Base-by-base conservation (phyloP, 208 protist species). In the Crithidia mellificae region DNA sequence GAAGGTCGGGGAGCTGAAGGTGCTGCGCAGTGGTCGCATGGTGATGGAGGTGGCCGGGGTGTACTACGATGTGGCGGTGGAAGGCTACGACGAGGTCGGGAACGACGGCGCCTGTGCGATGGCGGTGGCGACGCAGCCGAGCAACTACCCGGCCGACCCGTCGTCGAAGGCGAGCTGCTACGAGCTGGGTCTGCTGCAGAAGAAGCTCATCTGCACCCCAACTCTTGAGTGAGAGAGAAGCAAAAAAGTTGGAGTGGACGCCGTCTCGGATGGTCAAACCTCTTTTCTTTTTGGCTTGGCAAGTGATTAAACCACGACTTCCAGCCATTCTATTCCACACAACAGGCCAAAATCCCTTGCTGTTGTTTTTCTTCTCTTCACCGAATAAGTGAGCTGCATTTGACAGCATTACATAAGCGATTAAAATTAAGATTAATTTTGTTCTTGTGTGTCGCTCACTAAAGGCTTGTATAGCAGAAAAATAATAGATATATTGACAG, bases 141-240 rank as follows among this genome's bases (percentile, higher is more conserved):
- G 80, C 24, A 50, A 72, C 17, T 77, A 83, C 46, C 71, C 80
- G 17, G 46, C 68, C 2, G 61, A 82, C 52, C 52, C 67, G 15
- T 24, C 58, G 7, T 77, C 73, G 11, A 80, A 80, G 39, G 53
- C 81, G 15, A 78, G 78, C 51, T 93, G 87, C 75, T 90, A 84
- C 53, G 76, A 91, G 41, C 54, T 95, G 14, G 90, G 87, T 0
- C 49, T 84, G 50, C 65, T 95, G 44, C 44, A 78, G 62, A 81
- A 85, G 55, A 95, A 95, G 65, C 68, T 95, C 3, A 70, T 93
- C 22, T 95, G 87, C 72, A 92, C 83, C 0, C 90, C 90, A 0
- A 84, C 69, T n/a, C 73, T 92, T 11, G 72, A 56, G 15, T 74
- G 66, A 65, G 17, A 46, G 46, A 38, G 34, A 38, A 38, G 27